Conservation (phyloP, 345 rosid species). For the Hirschfeldia incana region DNA sequence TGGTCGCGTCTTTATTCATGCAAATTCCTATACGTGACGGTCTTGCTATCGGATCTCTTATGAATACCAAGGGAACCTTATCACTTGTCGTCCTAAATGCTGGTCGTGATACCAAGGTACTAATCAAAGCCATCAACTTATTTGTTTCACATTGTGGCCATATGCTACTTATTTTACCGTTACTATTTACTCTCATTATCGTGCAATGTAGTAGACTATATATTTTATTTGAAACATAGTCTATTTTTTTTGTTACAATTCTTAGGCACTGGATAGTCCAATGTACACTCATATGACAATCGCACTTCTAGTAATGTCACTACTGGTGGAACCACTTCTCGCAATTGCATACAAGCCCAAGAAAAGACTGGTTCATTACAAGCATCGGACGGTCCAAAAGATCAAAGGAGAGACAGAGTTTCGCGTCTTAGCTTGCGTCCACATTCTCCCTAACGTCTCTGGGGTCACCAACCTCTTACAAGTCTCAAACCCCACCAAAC, state of each 20-base stretch:
- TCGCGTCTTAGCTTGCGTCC: constrained; percentile 57
- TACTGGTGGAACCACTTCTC: constrained; percentile 41
- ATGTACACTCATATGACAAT: constrained; percentile 48
- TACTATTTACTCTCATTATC: neutral
- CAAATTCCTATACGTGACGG: constrained; percentile 43
- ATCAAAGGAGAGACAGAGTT: constrained; percentile 45
- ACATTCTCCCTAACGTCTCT: constrained; percentile 39
- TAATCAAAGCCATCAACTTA: neutral
- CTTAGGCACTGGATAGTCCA: constrained; percentile 44
- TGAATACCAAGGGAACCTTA: constrained; percentile 75
- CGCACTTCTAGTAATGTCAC: constrained; percentile 47
- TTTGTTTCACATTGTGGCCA: neutral
- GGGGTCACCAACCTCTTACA: constrained; percentile 58
- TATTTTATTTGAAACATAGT: neutral
- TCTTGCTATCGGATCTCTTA: constrained; percentile 53
- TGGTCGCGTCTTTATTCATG: constrained; percentile 39
- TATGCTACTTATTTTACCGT: neutral
- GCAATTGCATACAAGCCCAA: constrained; percentile 41
- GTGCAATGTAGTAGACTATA: neutral
- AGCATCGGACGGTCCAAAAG: constrained; percentile 49
- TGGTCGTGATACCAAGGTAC: constrained; percentile 54
- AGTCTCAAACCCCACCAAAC: constrained; percentile 50
- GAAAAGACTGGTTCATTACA: constrained; percentile 30
- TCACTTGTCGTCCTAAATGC: constrained; percentile 54
- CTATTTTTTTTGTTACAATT: neutral